These are phyloP conservation scores for Scutellaria baicalensis DNA, from an alignment of 257 asterid genomes.

Conservation along the genomic window DNA sequence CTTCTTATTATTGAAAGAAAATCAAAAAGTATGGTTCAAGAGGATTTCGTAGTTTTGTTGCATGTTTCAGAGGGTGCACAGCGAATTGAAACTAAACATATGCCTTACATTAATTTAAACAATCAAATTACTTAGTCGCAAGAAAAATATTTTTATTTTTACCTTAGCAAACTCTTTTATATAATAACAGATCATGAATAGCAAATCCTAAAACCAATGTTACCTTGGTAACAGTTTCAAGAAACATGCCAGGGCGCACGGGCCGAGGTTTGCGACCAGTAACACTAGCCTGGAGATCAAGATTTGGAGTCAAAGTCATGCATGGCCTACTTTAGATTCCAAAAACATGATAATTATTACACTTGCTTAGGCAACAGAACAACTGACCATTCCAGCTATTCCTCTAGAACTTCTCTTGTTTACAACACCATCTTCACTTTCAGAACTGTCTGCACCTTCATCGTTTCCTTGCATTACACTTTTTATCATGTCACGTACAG, in stretches of 20 bases:
- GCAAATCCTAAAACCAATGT: conserved; percentile 4
- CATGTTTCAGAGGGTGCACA: neutral
- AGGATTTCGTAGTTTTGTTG: neutral
- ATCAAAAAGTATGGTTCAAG: neutral
- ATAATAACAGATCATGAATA: neutral
- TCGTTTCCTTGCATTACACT: conserved; percentile 82
- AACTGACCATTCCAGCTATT: conserved; percentile 73
- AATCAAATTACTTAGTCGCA: neutral
- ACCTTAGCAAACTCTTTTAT: neutral
- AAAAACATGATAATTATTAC: neutral
- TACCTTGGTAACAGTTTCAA: conserved; percentile 97
- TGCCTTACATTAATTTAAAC: neutral
- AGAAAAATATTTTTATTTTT: neutral
- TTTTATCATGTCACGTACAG: conserved; percentile 80
- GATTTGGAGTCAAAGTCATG: conserved; percentile 25
- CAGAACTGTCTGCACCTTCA: conserved; percentile 62
- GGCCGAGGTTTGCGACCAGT: conserved; percentile 71
- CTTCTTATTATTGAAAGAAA: neutral
- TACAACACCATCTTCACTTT: conserved; percentile 25
- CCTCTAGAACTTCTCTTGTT: conserved; percentile 35
- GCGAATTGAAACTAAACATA: neutral
- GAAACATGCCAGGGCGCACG: conserved; percentile 98
- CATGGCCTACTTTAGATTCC: neutral
- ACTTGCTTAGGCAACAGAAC: neutral
- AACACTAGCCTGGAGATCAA: conserved; percentile 67